These are phyloP conservation scores for Crithidia brevicula DNA, from an alignment of 208 protist genomes.

Conservation along the genomic window DNA sequence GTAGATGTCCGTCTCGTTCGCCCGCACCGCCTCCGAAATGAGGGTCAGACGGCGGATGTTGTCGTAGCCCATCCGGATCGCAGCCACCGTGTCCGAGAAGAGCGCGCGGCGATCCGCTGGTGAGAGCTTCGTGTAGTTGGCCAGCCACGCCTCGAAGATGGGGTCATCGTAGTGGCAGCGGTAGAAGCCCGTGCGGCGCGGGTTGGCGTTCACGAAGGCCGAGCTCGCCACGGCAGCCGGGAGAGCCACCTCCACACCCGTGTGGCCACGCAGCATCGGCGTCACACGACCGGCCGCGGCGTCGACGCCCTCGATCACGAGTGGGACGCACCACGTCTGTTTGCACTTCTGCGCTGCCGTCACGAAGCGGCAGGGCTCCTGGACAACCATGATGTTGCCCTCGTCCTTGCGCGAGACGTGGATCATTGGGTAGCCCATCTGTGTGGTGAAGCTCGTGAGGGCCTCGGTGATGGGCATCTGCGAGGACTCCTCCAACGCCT, in stretches of 20 bases:
- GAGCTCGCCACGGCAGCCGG: slow-evolving; percentile 34
- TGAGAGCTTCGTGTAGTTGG: slow-evolving; percentile 48
- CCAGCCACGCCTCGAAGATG: slow-evolving; percentile 55
- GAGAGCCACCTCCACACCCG: slow-evolving; percentile 49
- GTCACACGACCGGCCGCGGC: slow-evolving; percentile 38
- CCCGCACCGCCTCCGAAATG: slow-evolving; percentile 41
- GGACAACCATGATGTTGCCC: slow-evolving; percentile 18
- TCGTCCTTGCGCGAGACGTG: slow-evolving; percentile 46
- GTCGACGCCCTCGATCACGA: slow-evolving; percentile 58
- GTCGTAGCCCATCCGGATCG: slow-evolving; percentile 77
- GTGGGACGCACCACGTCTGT: slow-evolving; percentile 71
- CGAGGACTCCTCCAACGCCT: slow-evolving; percentile 85
- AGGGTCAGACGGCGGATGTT: slow-evolving; percentile 53
- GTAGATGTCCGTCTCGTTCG: slow-evolving; percentile 51
- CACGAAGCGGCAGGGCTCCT: slow-evolving; percentile 75
- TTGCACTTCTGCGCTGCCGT: slow-evolving; percentile 28
- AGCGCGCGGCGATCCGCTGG: slow-evolving; percentile 59
- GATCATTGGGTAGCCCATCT: slow-evolving; percentile 94
- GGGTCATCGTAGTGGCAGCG: slow-evolving; percentile 83
- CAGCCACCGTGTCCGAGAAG: slow-evolving; percentile 76
- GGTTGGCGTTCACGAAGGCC: slow-evolving; percentile 70
- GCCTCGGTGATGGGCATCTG: slow-evolving; percentile 81
- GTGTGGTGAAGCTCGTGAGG: slow-evolving; percentile 93
- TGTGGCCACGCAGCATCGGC: slow-evolving; percentile 52
- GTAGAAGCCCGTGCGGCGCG: slow-evolving; percentile 78